Conservation (phyloP, 345 rosid genomes). For the Barbarea vulgaris region DNA sequence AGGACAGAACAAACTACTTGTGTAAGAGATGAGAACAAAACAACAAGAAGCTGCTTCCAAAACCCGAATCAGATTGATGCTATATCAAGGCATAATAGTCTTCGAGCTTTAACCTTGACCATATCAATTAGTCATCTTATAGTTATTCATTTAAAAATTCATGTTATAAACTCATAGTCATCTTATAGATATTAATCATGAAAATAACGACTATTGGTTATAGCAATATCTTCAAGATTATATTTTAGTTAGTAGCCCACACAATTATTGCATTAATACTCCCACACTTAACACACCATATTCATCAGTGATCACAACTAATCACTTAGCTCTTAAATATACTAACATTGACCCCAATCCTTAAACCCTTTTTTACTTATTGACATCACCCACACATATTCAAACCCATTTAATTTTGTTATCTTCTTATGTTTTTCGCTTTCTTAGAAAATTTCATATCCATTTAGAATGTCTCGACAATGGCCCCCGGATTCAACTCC, state of each 20-base stretch:
- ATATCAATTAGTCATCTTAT: background rate
- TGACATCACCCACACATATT: constrained; percentile 5
- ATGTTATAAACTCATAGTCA: too few species aligned
- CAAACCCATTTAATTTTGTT: constrained; percentile 13
- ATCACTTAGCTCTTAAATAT: constrained; percentile 17
- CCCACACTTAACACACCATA: constrained; percentile 17
- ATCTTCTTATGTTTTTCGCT: background rate
- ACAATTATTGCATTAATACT: constrained; percentile 5
- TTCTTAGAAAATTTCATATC: background rate
- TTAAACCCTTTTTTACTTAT: background rate
- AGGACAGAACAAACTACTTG: constrained; percentile 12
- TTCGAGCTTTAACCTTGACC: background rate
- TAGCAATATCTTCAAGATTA: background rate
- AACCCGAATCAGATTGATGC: background rate
- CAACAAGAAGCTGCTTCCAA: constrained; percentile 5
- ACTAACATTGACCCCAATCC: background rate
- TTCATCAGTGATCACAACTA: constrained; percentile 12
- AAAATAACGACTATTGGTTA: too few species aligned
- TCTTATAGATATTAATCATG: too few species aligned
- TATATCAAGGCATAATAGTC: background rate
- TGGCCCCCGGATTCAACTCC: constrained; percentile 43
- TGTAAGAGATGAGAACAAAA: constrained; percentile 4
- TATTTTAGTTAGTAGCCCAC: constrained; percentile 11
- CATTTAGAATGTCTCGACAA: constrained; percentile 45
- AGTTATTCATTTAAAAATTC: too few species aligned